phyloP scores from a whole-genome alignment of 2,329 filamentous ascomycete genomes.

The Trichophyton simii region DNA sequence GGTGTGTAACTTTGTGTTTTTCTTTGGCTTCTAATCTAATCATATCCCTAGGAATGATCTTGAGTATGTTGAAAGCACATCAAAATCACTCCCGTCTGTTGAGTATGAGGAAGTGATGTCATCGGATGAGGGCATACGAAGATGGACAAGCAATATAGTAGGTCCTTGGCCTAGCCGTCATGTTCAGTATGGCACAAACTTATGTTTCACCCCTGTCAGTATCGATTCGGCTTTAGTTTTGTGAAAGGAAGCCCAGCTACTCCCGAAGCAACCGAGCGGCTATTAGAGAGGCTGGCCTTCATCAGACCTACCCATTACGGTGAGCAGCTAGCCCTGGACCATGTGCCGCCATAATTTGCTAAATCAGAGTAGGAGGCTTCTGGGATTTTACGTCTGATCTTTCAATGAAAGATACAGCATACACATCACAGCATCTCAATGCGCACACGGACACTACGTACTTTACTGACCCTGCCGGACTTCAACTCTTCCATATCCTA shows the following conservation, averaged over 20 bases:
- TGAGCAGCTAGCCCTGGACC: conserved; percentile 25
- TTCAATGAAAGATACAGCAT: conserved; percentile 77
- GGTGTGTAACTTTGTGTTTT: neutral
- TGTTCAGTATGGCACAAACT: neutral
- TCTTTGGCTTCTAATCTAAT: neutral
- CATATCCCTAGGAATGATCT: conserved; percentile 8
- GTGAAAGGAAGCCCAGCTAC: conserved; percentile 56
- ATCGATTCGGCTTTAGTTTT: conserved; percentile 62
- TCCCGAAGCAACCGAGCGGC: conserved; percentile 57
- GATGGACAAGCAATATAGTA: conserved; percentile 51
- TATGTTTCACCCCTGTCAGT: conserved; percentile 34
- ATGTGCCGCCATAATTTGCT: neutral
- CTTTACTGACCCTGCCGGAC: conserved; percentile 79
- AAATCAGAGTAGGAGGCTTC: conserved; percentile 43
- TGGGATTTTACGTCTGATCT: conserved; percentile 86
- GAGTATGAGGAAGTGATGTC: conserved; percentile 49
- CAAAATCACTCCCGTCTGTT: conserved; percentile 44
- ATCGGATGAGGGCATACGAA: conserved; percentile 43
- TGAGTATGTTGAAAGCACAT: conserved; percentile 18
- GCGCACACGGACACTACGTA: conserved; percentile 94
- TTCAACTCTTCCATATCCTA: conserved; percentile 86
- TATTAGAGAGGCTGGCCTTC: conserved; percentile 71
- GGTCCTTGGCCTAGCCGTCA: neutral
- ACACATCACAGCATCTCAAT: conserved; percentile 69
- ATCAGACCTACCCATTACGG: conserved; percentile 89